Evolutionary conservation across 176 grass and related monocot genomes (phyloP), one percentile per base, ranked within the genome.

Genomic region (Dactylis glomerata): DNA sequence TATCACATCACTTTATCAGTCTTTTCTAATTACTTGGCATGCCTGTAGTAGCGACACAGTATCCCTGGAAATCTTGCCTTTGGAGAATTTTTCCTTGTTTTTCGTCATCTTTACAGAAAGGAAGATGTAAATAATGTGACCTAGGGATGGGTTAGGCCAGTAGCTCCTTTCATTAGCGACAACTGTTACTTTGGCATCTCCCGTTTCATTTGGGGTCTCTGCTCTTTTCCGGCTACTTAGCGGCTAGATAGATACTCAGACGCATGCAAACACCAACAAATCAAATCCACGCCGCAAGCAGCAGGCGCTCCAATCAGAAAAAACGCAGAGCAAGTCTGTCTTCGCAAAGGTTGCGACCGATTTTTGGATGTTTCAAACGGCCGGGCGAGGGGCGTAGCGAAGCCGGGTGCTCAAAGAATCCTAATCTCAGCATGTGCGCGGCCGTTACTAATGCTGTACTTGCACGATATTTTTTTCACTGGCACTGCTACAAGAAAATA

Each of bases 1-100:
- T 36, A 8, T 8, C 40, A 45, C 12, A 71, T 5, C 68, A 17
- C 24, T 8, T 44, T 46, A 4, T 28, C 15, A 50, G 71, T 50
- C 71, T 74, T 74, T 49, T 74, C 26, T 49, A 74, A 50, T 74
- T 28, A 74, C 44, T 31, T 74, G 23, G 71, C 71, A 50, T 74
- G 71, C 26, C 15, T 49, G 36, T 19, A 8, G 41, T 17, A 31
- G 44, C 42, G 71, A 31, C 44, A 50, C 38, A 30, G 24, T n/a
- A 82, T 59, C 36, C 81, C 81, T 59, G 81, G 3, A 82, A 73
- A 82, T 82, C 81, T 58, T 57, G 33, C 23, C 33, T 82, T 68
- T 71, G 19, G 52, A 70, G 16, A 42, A 9, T 19, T 46, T 57
- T 19, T 5, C 49, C 19, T 42, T 46, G 47, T 27, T 37, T 36